These are phyloP conservation scores for Leptographium procerum DNA, from an alignment of 2,329 filamentous ascomycete species.

Conservation along the genomic window DNA sequence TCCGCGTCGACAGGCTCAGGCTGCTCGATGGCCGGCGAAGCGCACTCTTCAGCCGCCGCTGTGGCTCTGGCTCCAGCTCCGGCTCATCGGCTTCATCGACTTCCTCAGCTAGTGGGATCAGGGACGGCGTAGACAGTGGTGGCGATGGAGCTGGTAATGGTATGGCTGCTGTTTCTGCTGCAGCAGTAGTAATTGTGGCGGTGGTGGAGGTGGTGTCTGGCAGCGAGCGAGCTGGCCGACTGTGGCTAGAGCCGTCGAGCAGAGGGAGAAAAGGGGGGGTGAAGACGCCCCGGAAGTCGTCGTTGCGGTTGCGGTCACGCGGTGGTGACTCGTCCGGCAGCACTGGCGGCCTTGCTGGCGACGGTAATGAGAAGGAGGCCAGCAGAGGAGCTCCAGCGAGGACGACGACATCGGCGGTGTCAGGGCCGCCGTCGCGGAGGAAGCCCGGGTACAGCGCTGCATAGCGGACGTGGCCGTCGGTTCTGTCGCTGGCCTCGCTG, in stretches of 20 bases:
- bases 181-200: conserved; percentile 1
- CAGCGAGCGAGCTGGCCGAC: not conserved
- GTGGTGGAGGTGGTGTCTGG: conserved; percentile 2
- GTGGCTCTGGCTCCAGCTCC: conserved; percentile 4
- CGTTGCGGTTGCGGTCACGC: conserved; percentile 33
- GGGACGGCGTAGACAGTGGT: not conserved
- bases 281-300: conserved; percentile 51
- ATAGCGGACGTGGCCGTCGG: conserved; percentile 21
- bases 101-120: conserved; percentile 29
- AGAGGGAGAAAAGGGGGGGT: conserved; percentile 52
- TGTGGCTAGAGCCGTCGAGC: conserved; percentile 29
- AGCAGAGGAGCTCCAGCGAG: not conserved
- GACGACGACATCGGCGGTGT: not conserved
- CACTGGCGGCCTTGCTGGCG: not conserved
- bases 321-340: not conserved
- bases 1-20: not conserved
- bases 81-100: no score
- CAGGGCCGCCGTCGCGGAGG: conserved; percentile 19
- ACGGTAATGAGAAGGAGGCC: no score
- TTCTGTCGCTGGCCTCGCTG: conserved; percentile 22
- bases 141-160: not conserved
- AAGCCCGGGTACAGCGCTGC: conserved; percentile 27
- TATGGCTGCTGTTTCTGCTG: not conserved
- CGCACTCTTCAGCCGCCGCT: conserved; percentile 36
- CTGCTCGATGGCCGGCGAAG: conserved; percentile 43